Conservation (phyloP, 2,329 filamentous ascomycete genomes). For the Cordyceps cateniannulata region DNA sequence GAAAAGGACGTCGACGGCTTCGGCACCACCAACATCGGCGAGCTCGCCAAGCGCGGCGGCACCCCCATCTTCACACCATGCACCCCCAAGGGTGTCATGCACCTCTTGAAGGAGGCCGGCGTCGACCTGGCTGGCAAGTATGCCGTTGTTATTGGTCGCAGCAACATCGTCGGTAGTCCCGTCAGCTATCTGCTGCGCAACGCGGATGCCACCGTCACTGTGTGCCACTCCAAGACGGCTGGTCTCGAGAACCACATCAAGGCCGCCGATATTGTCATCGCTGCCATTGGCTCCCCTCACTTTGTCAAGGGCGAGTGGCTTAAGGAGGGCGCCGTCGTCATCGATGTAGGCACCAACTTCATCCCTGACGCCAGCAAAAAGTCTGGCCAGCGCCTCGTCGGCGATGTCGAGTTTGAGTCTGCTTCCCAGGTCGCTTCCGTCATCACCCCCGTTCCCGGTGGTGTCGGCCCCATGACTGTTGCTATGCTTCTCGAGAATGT, state of each 20-base stretch:
- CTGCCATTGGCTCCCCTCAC: conserved; percentile 78
- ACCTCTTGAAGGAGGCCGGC: conserved; percentile 75
- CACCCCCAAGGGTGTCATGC: conserved; percentile 97
- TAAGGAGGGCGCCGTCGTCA: conserved; percentile 90
- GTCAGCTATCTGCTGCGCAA: conserved; percentile 94
- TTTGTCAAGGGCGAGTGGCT: conserved; percentile 95
- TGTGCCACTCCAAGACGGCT: conserved; percentile 86
- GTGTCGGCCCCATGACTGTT: conserved; percentile 97
- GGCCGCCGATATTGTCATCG: conserved; percentile 81
- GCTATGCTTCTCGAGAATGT: conserved; percentile 98
- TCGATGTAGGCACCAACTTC: conserved; percentile 97
- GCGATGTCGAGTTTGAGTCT: conserved; percentile 87
- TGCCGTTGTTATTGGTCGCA: conserved; percentile 88
- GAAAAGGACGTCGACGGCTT: conserved; percentile 99
- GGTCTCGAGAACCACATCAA: conserved; percentile 69
- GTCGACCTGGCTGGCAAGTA: conserved; percentile 83
- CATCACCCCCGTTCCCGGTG: conserved; percentile 93
- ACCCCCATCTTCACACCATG: conserved; percentile 86
- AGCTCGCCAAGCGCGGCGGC: conserved; percentile 92
- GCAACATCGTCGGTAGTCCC: conserved; percentile 95
- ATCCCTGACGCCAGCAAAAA: conserved; percentile 84
- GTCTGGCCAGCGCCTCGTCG: conserved; percentile 84
- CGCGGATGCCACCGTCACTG: conserved; percentile 91
- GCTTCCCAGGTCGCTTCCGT: conserved; percentile 80
- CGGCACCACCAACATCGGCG: conserved; percentile 87